Base-by-base conservation (phyloP, 371 early-diverging fungal genomes). In the Nematocida parisii region DNA sequence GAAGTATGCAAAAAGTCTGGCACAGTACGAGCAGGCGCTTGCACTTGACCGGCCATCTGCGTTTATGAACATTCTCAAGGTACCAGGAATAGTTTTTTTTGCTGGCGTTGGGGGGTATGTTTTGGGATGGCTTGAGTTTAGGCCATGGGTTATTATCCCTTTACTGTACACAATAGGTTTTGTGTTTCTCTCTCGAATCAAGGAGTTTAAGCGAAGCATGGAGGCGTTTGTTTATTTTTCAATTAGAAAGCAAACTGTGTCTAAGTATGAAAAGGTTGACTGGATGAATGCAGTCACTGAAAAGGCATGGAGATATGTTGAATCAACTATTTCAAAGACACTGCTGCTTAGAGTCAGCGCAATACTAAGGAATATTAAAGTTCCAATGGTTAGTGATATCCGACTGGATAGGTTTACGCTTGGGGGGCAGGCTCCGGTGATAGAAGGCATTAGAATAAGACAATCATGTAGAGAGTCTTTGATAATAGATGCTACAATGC, bases 271-370 rank as follows among this genome's bases (percentile, higher is more conserved):
- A 86, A 90, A 91, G 45, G 93, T 92, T 3, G 94, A 94, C 73
- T 98, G 98, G 98, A 86, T 98, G 71, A 98, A 98, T 87, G 90
- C 90, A 83, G 93, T 96, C 85, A 84, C 94, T 73, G 86, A 85
- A 40, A 87, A 89, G 71, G 93, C 95, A 85, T 98, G 98, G 98
- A 88, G 92, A 24, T 92, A 93, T 62, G 93, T 91, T 75, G 98
- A 98, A 87, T 94, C 95, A 11, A 90, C 90, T 1, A 86, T 96
- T 54, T 92, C 93, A 66, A 90, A 52, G 91, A 93, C 87, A 87
- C 87, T 22, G 88, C 90, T 92, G 56, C 90, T 90, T 67, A 90
- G 91, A n/a, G 85, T 86, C 1, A 87, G 85, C 74, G 75, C 84
- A 13, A 83, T 83, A 20, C 83, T 88, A 27, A 44, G 82, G 39